Conservation (phyloP, 257 asterid genomes). For the Solanum dulcamara region DNA sequence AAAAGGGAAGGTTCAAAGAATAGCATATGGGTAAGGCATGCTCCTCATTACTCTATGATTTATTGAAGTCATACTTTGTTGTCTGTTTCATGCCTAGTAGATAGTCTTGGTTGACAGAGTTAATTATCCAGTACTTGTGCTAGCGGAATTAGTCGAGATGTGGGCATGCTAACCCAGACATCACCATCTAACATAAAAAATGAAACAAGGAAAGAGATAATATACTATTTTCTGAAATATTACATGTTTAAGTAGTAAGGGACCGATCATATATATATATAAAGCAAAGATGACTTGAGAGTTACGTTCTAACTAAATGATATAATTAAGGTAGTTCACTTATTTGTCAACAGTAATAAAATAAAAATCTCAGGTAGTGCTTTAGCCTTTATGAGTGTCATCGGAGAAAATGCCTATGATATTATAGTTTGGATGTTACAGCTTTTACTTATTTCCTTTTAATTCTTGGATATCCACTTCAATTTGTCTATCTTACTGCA, state of each 20-base stretch:
- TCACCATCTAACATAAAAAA: too few relatives aligned
- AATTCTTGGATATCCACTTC: too few relatives aligned
- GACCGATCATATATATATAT: background rate
- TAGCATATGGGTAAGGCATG: too few relatives aligned
- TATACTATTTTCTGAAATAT: background rate
- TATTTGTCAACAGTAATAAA: too few relatives aligned
- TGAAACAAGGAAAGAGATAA: background rate
- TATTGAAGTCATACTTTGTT: too few relatives aligned
- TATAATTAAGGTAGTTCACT: background rate
- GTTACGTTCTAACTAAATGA: background rate
- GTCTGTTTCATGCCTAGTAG: too few relatives aligned
- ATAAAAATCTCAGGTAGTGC: background rate
- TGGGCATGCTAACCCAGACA: background rate
- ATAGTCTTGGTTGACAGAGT: too few relatives aligned
- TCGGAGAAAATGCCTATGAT: background rate
- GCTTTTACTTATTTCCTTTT: background rate
- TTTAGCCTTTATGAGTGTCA: background rate
- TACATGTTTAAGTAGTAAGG: background rate
- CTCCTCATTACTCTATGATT: too few relatives aligned
- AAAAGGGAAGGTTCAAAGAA: too few relatives aligned
- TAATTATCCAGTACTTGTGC: too few relatives aligned
- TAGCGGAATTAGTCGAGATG: background rate
- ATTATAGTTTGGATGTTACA: background rate
- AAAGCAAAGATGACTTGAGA: background rate
- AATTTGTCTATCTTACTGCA: constrained; percentile 22